phyloP scores from a whole-genome alignment of 345 rosid species.

The Syzygium oleosum region DNA sequence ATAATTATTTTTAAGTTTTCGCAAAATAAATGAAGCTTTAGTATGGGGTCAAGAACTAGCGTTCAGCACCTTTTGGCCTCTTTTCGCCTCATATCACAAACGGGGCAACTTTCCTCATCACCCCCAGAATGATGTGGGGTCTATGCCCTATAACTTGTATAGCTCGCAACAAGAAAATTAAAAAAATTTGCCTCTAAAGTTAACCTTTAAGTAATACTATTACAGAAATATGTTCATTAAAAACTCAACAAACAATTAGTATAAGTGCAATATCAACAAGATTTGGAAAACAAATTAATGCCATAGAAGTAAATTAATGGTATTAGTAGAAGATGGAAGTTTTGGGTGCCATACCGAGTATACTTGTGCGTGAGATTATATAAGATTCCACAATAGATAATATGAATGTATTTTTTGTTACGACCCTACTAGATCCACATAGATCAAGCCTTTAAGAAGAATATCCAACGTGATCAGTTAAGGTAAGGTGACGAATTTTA shows the following conservation, averaged over 20 bases:
- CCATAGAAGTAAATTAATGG: not conserved
- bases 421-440: not conserved
- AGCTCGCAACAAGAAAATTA: not conserved
- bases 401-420: not conserved
- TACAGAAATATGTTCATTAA: not conserved
- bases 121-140: not conserved
- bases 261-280: not conserved
- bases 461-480: not conserved
- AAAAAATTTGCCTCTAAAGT: not conserved
- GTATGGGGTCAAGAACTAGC: too few relatives aligned
- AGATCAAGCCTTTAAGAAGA: not conserved
- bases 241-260: not conserved
- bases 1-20: too few relatives aligned
- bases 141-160: not conserved
- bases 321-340: not conserved
- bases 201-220: not conserved
- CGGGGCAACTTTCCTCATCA: not conserved
- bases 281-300: too few relatives aligned
- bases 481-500: not conserved
- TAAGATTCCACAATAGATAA: not conserved
- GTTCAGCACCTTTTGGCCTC: not conserved
- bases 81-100: not conserved
- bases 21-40: too few relatives aligned
- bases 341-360: not conserved
- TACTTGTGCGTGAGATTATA: not conserved